These are phyloP conservation scores for Kodamaea sp. DNA, from an alignment of 1,139 yeast species.

Conservation along the genomic window DNA sequence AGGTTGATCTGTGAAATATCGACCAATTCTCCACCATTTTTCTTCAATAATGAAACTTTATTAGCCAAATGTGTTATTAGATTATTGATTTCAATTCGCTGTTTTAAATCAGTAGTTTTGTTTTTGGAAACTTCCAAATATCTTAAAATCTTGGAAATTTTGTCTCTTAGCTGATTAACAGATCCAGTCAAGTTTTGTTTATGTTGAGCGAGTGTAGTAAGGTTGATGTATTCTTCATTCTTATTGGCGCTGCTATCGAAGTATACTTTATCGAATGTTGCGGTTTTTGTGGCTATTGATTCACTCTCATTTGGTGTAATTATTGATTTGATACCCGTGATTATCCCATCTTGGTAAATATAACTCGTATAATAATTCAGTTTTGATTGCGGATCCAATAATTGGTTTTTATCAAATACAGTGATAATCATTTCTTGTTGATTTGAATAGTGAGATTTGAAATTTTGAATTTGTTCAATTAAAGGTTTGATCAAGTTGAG, in stretches of 20 bases:
- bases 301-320: conserved; percentile 24
- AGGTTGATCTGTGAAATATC: conserved; percentile 10
- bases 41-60: conserved; percentile 17
- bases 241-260: conserved; percentile 5
- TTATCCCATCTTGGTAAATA: not conserved
- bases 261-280: conserved; percentile 24
- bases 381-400: conserved; percentile 3
- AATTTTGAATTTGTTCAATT: conserved; percentile 7
- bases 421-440: conserved; percentile 4
- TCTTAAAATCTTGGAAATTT: conserved; percentile 19
- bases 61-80: conserved; percentile 25
- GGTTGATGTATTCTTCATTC: conserved; percentile 7
- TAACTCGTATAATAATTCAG: conserved; percentile 6
- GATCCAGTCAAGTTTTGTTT: conserved; percentile 17
- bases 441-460: conserved; percentile 1
- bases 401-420: conserved; percentile 8
- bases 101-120: conserved; percentile 6
- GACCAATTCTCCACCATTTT: conserved; percentile 2
- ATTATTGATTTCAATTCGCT: conserved; percentile 20
- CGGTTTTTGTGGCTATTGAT: conserved; percentile 26
- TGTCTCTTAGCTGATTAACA: conserved; percentile 21
- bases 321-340: conserved; percentile 10
- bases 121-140: conserved; percentile 13
- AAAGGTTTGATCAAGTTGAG: conserved; percentile 9
- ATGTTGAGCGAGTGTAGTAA: conserved; percentile 11